These are phyloP conservation scores for Diaporthe citri DNA, from an alignment of 2,329 filamentous ascomycete genomes.

Conservation along the genomic window DNA sequence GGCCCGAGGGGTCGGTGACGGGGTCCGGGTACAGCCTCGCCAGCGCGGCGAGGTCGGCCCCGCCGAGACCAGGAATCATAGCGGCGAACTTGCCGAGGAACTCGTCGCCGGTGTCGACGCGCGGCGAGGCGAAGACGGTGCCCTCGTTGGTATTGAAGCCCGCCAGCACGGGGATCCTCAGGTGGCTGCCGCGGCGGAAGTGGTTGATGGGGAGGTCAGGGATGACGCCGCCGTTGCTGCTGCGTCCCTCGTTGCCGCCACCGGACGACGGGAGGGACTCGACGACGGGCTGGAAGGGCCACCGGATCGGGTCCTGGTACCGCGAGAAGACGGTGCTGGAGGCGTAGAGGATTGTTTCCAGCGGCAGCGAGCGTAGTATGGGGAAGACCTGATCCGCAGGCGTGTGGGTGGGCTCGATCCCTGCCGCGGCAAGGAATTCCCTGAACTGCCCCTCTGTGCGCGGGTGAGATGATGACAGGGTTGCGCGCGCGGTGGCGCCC, in stretches of 20 bases:
- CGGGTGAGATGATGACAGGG: constrained; percentile 66
- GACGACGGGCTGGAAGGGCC: constrained; percentile 79
- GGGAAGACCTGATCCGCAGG: constrained; percentile 63
- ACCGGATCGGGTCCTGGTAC: constrained; percentile 60
- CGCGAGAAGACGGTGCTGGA: constrained; percentile 58
- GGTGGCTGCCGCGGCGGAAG: constrained; percentile 66
- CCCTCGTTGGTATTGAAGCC: constrained; percentile 81
- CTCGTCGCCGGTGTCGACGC: constrained; percentile 59
- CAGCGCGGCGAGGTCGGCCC: constrained; percentile 65
- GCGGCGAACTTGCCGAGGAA: constrained; percentile 72
- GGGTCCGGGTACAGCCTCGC: constrained; percentile 74
- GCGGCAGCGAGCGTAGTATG: constrained; percentile 60
- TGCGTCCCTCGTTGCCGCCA: constrained; percentile 45
- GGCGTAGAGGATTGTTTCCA: constrained; percentile 54
- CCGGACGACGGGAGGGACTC: constrained; percentile 52
- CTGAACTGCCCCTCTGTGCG: constrained; percentile 68
- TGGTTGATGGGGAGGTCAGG: constrained; percentile 68
- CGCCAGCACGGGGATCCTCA: constrained; percentile 73
- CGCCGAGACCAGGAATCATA: constrained; percentile 69
- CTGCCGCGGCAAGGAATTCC: constrained; percentile 65
- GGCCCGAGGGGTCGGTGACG: constrained; percentile 52
- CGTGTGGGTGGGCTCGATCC: constrained; percentile 57
- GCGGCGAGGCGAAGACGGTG: constrained; percentile 69
- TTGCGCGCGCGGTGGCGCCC: constrained; percentile 66
- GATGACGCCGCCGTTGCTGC: constrained; percentile 59